Base-by-base conservation (phyloP, 78 protist species). In the Bodo saltans region DNA sequence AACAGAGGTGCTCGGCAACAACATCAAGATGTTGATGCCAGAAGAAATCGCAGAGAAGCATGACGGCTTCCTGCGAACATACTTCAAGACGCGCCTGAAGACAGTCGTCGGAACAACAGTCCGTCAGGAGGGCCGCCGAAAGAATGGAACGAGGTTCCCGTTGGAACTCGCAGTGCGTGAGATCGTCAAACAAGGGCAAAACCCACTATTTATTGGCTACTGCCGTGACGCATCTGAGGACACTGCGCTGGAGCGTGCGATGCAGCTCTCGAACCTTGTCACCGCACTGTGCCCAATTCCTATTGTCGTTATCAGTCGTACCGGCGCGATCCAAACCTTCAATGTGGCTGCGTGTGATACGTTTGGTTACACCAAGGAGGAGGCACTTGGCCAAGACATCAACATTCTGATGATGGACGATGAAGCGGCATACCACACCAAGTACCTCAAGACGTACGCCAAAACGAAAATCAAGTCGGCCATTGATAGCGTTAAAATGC, bases 11-110 rank as follows among this genome's bases (percentile, higher is more conserved):
- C 39, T 79, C n/a, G 70, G 72, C 25, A 3, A 79, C 40, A 79
- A 79, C 42, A 68, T 79, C 60, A 79, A 68, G 68, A 68, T 79
- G 74, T 28, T 79, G 69, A 79, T 79, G 84, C 74, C 70, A 11
- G 72, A 41, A 1, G 72, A 79, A 30, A 21, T 70, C 34, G 84
- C 84, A 3, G 37, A 26, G 32, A 23, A 3, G 39, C 84, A 79
- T 47, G 84, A 52, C 34, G 70, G 74, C 67, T 60, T 28, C 72
- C 74, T 79, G 72, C 33, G 3, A 47, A 39, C 73, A 2, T 79
- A 79, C 42, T 27, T 33, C 35, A 47, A 79, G 47, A 60, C 70
- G 3, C 74, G 72, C 11, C 30, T 79, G 35, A 76, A 76, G 69
- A 23, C 34, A 28, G 81, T 76, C 35, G 25, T 76, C 60, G 81